Evolutionary conservation across 1,284 basidiomycete species (phyloP).

Genomic region (Ustilago esculenta): DNA sequence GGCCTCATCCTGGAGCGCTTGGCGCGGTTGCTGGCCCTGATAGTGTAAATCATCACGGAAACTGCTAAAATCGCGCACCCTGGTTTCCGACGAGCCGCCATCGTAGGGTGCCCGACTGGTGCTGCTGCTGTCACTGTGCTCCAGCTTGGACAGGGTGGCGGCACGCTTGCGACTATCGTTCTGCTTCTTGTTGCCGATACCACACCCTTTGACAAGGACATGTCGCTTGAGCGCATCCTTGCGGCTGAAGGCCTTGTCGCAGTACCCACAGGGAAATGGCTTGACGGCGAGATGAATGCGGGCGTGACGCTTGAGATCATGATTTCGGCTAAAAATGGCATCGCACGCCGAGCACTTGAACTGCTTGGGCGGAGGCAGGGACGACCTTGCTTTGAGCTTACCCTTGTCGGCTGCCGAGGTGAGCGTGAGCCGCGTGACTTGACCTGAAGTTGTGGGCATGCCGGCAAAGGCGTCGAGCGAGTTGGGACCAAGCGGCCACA

Average conservation of each 20-base stretch:
- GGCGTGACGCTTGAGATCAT: constrained; percentile 61
- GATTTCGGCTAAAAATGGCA: constrained; percentile 60
- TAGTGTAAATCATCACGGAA: constrained; percentile 28
- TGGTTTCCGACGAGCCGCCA: constrained; percentile 17
- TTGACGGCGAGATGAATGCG: constrained; percentile 63
- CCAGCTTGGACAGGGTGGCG: constrained; percentile 38
- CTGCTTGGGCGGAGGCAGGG: constrained; percentile 39
- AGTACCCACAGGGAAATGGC: constrained; percentile 56
- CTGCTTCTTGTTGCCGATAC: constrained; percentile 49
- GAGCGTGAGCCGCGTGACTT: constrained; percentile 30
- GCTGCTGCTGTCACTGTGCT: constrained; percentile 21
- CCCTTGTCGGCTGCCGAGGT: constrained; percentile 28
- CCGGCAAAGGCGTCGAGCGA: constrained; percentile 45
- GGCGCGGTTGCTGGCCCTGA: constrained; percentile 27
- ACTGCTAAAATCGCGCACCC: constrained; percentile 20
- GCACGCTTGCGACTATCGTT: constrained; percentile 31
- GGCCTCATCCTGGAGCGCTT: constrained; percentile 12
- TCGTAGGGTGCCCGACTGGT: constrained; percentile 19
- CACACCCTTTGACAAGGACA: constrained; percentile 55
- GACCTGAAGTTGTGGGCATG: constrained; percentile 22
- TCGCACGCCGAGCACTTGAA: constrained; percentile 60
- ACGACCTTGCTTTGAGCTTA: constrained; percentile 28
- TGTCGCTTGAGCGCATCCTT: constrained; percentile 62
- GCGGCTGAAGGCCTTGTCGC: constrained; percentile 59
- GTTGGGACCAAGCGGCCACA: constrained; percentile 37